Evolutionary conservation across 805 yeast species (phyloP), one percentile per base, ranked within the genome.

Genomic region (Nakazawaea wyomingensis): DNA sequence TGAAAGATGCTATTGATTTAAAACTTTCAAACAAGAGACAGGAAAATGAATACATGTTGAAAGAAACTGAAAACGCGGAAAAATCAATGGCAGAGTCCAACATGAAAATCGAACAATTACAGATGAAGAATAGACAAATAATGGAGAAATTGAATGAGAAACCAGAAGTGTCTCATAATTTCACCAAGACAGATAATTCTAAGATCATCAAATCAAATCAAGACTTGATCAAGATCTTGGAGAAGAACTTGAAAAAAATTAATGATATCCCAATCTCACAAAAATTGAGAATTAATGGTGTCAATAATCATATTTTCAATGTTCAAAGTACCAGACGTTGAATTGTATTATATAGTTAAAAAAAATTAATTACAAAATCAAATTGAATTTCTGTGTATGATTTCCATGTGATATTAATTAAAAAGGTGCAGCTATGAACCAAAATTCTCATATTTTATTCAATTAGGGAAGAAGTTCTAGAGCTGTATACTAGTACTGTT

Each of bases 11-110:
- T 71, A n/a, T 60, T 64, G 11, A 70, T 69, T 48, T 53, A 72
- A 2, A 71, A 69, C 20, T 67, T 80, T 5, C 68, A 70, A 57
- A 59, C 2, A 77, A 76, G 27, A 34, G 16, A 34, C 47, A 44
- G 28, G 96, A 88, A 52, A 72, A 69, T 36, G 74, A 66, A 39
- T 89, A 85, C 59, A 82, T 81, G 78, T 53, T 59, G 7, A 67
- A 65, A 24, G 91, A 85, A 55, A 71, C 77, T 24, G 61, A 60
- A 16, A 72, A 78, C 40, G 83, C 88, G 0, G 51, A 57, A 9
- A 61, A 59, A 7, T 72, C 88, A 0, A 67, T 73, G 0, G 49
- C 50, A 10, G 82, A 76, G 14, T 70, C 80, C 0, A 54, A 42
- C n/a, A 13, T 35, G n/a, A 19, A 26, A 36, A 34, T 39, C 16